phyloP scores from a whole-genome alignment of 2,329 filamentous ascomycete genomes.

The Colletotrichum sp. region DNA sequence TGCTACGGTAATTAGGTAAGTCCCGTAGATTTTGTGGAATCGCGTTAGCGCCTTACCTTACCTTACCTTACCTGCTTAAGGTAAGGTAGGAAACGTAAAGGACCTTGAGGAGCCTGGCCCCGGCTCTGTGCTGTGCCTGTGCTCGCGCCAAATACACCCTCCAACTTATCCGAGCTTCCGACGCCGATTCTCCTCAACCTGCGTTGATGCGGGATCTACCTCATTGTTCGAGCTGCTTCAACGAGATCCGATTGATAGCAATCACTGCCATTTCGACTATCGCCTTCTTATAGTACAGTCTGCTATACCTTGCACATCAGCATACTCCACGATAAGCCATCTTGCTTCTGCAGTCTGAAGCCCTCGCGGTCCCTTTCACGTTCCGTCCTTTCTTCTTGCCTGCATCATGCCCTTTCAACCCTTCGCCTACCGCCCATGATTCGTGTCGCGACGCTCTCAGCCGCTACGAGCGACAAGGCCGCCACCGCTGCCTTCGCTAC shows the following conservation, averaged over 20 bases:
- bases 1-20: not conserved
- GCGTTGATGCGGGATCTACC: not conserved
- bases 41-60: not conserved
- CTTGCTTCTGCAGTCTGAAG: not conserved
- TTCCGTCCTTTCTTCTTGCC: not conserved
- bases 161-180: not conserved
- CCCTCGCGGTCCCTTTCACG: not conserved
- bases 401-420: slow-evolving; percentile 6
- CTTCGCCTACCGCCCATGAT: slow-evolving; percentile 8
- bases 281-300: not conserved
- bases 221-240: not conserved
- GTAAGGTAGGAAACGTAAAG: not conserved
- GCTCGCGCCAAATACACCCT: not conserved
- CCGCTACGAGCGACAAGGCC: slow-evolving; percentile 15
- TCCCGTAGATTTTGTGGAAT: not conserved
- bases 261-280: not conserved
- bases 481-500: not conserved
- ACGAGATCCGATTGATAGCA: not conserved
- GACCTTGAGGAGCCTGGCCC: not conserved
- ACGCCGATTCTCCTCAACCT: not conserved
- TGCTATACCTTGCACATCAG: not conserved
- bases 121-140: not conserved
- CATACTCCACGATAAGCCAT: not conserved
- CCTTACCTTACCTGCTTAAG: not conserved
- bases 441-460: slow-evolving; percentile 1